Percentiles rank a stretch among this genome's conserved stretches.
Conservation (phyloP, 2,329 filamentous ascomycete species). For the Pseudopithomyces chartarum region DNA sequence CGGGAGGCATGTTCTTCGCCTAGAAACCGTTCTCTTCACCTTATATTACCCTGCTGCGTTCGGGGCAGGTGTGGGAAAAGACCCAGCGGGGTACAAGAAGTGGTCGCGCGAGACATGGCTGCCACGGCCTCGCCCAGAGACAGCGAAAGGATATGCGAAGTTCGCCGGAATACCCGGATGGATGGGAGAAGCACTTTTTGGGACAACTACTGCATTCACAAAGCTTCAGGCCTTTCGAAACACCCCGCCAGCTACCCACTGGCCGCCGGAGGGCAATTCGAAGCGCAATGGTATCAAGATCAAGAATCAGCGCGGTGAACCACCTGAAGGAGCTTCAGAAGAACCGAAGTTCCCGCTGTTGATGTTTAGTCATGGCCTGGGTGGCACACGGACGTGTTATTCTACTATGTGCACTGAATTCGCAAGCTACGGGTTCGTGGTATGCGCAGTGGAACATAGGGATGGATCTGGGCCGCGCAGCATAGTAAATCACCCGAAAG, state of each 20-base stretch:
- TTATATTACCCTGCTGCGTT: slow-evolving; percentile 68
- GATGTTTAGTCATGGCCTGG: slow-evolving; percentile 70
- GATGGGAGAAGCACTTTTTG: slow-evolving; percentile 59
- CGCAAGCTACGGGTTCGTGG: slow-evolving; percentile 68
- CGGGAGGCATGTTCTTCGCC: slow-evolving; percentile 53
- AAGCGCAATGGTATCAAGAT: slow-evolving; percentile 46
- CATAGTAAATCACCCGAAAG: slow-evolving; percentile 61
- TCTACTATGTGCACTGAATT: slow-evolving; percentile 68
- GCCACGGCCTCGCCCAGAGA: slow-evolving; percentile 60
- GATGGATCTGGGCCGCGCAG: slow-evolving; percentile 68
- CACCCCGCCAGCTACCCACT: slow-evolving; percentile 60
- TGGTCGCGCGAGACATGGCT: slow-evolving; percentile 66
- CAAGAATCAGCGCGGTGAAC: slow-evolving; percentile 48
- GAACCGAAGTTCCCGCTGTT: slow-evolving; percentile 64
- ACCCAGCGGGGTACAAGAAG: slow-evolving; percentile 48
- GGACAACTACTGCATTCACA: slow-evolving; percentile 65
- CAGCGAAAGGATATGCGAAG: slow-evolving; percentile 66
- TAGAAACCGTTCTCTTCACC: slow-evolving; percentile 66
- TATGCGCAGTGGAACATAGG: slow-evolving; percentile 68
- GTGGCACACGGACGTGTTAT: slow-evolving; percentile 67
- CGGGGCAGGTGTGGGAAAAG: slow-evolving; percentile 44
- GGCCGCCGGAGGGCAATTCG: slow-evolving; percentile 53
- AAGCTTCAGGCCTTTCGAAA: slow-evolving; percentile 69
- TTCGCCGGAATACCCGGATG: slow-evolving; percentile 59
- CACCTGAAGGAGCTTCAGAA: slow-evolving; percentile 36